A percentile compares a stretch with the other conserved stretches of the same genome.
These are phyloP conservation scores for Apiospora koreana DNA, from an alignment of 2,329 filamentous ascomycete species.

Conservation along the genomic window DNA sequence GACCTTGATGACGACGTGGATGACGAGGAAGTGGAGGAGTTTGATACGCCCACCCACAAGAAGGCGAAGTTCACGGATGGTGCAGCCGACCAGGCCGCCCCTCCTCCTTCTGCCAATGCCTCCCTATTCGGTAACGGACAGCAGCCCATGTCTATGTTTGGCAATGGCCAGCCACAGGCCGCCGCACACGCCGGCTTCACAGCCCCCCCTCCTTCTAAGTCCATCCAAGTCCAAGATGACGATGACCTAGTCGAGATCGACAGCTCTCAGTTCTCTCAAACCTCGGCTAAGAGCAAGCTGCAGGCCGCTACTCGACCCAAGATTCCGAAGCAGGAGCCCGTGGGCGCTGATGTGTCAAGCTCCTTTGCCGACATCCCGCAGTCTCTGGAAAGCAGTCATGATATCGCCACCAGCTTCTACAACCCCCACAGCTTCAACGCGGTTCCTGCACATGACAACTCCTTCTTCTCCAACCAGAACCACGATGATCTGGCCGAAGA, in stretches of 20 bases:
- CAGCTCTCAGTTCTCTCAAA: constrained; percentile 12
- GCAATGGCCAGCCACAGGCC: background rate
- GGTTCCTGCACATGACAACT: constrained; percentile 12
- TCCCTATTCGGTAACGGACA: constrained; percentile 1
- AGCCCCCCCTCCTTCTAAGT: background rate
- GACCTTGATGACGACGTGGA: constrained; percentile 25
- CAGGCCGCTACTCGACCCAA: constrained; percentile 15
- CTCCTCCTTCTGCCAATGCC: constrained; percentile 9
- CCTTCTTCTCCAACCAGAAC: constrained; percentile 14
- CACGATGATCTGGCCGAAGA: constrained; percentile 34
- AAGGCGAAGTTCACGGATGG: constrained; percentile 13
- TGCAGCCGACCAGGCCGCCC: background rate
- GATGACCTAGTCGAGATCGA: constrained; percentile 16
- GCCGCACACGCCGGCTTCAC: background rate
- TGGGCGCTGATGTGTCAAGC: background rate
- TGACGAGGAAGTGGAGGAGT: constrained; percentile 31
- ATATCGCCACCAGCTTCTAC: constrained; percentile 18
- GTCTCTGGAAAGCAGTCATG: background rate
- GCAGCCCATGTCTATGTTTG: background rate
- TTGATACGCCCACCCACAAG: constrained; percentile 24
- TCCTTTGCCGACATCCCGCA: background rate
- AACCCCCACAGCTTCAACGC: constrained; percentile 21
- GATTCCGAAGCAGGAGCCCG: constrained; percentile 26
- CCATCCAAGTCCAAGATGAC: background rate
- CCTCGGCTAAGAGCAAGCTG: background rate